These are phyloP conservation scores for Suillus placidus DNA, from an alignment of 768 basidiomycete genomes.

Conservation along the genomic window DNA sequence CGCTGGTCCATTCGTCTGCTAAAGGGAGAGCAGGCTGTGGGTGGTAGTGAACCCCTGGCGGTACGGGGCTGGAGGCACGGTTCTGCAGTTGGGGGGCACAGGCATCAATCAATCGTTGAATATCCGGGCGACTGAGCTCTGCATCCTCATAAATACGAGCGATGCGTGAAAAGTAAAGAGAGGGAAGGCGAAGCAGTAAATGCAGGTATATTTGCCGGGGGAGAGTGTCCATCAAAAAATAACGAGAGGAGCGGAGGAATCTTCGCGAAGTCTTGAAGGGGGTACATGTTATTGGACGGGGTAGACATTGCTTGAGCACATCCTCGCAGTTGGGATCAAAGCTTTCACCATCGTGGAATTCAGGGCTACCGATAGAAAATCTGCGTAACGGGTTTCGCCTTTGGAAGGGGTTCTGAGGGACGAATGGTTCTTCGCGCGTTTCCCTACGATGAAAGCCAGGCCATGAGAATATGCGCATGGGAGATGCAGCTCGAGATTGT, in stretches of 20 bases:
- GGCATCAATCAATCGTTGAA: constrained; percentile 51
- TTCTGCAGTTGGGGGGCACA: constrained; percentile 26
- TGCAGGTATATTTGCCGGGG: constrained; percentile 48
- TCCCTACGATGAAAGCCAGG: constrained; percentile 53
- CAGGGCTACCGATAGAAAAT: constrained; percentile 25
- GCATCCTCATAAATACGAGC: constrained; percentile 77
- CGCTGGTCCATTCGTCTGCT: constrained; percentile 53
- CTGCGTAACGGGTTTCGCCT: constrained; percentile 27
- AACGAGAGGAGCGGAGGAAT: constrained; percentile 22
- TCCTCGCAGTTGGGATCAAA: constrained; percentile 30
- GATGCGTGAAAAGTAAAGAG: constrained; percentile 79
- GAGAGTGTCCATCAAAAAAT: constrained; percentile 39
- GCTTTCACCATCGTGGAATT: constrained; percentile 12
- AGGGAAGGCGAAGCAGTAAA: constrained; percentile 68
- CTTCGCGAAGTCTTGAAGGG: constrained; percentile 18
- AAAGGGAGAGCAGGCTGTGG: constrained; percentile 40
- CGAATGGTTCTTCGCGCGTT: constrained; percentile 54
- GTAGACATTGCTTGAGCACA: constrained; percentile 24
- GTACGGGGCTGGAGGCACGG: constrained; percentile 30
- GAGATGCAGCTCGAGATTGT: constrained; percentile 52
- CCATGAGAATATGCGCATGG: constrained; percentile 60
- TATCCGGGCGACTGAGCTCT: constrained; percentile 74
- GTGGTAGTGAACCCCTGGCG: constrained; percentile 27
- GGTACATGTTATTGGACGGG: constrained; percentile 18
- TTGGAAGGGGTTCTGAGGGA: constrained; percentile 58